Base-by-base conservation (phyloP, 345 rosid genomes). In the Eucalyptus pauciflora region DNA sequence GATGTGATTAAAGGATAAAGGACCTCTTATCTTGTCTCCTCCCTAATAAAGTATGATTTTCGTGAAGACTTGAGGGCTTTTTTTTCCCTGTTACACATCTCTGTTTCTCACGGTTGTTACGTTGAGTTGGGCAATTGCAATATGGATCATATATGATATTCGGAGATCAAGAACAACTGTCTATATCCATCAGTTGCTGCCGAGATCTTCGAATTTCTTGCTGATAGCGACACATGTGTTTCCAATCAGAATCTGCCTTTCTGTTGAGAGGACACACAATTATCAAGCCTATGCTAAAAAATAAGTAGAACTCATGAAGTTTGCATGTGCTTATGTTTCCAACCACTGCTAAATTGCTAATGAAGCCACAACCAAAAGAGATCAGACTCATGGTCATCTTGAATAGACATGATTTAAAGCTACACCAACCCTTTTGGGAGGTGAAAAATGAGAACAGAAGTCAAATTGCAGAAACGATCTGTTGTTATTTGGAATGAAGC, bases 241-340 rank as follows among this genome's bases (percentile, higher is more conserved):
- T 76, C 83, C 43, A 76, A 71, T 76, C 29, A 76, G 48, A 76
- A 76, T 41, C 83, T 76, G 83, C 83, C 48, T 76, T 76, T 41
- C 48, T 76, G 83, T 76, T 41, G 83, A 76, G 83, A 76, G 83
- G 83, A 20, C 27, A 37, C 83, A 20, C 48, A 10, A 89, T 41
- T 71, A 69, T 52, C 52, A 48, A 45, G 87, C 29, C 43, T 88
- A 33, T 45, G 46, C 62, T 58, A 1, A 51, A 64, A 88, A 81
- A 46, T 56, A 89, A 85, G 83, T 48, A 50, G 62, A 64, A 64
- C 81, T 45, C 60, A 85, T 50, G 33, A 22, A 62, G 41, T 46
- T 20, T 71, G 76, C 90, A 89, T 87, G 90, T 89, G 90, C 90
- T 89, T 79, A 87, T 89, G 88, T 89, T 87, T 50, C 86, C 58